Percentiles rank a stretch among this genome's conserved stretches.
Evolutionary conservation across 306 rosid species (phyloP).

Genomic region (Glycyrrhiza uralensis): DNA sequence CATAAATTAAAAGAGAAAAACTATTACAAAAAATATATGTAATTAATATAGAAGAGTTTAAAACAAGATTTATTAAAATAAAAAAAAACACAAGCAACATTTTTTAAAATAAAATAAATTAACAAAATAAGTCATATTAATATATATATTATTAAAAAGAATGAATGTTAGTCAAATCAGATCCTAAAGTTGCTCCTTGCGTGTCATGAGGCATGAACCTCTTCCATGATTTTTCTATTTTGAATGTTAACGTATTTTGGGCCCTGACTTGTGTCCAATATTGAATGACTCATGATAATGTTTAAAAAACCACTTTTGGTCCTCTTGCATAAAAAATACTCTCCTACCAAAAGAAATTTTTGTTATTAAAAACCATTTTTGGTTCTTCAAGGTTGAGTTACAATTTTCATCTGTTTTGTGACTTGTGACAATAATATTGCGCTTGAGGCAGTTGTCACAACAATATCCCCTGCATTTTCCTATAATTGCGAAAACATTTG

Average conservation of each 20-base stretch:
- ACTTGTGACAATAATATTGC: background rate
- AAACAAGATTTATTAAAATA: too few relatives aligned
- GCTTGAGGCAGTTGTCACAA: background rate
- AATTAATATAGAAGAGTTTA: too few relatives aligned
- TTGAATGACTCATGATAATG: background rate
- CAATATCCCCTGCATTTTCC: background rate
- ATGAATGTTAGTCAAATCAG: too few relatives aligned
- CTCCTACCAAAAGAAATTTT: background rate
- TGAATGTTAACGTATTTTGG: background rate
- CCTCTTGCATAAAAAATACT: background rate
- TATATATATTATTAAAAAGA: too few relatives aligned
- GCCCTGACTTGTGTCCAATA: constrained; percentile 19
- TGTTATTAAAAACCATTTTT: background rate
- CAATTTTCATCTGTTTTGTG: background rate
- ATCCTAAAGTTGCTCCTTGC: background rate
- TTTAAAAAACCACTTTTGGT: too few relatives aligned
- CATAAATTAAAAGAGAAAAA: too few relatives aligned
- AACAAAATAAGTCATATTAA: too few relatives aligned
- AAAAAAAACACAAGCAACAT: too few relatives aligned
- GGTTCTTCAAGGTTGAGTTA: background rate
- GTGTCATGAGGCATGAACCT: too few relatives aligned
- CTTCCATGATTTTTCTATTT: constrained; percentile 18
- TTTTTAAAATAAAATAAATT: too few relatives aligned
- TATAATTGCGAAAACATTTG: background rate
- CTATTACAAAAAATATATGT: too few relatives aligned